Evolutionary conservation across 169 alveolate genomes (phyloP).

Genomic region (Cryptosporidium xiaoi): DNA sequence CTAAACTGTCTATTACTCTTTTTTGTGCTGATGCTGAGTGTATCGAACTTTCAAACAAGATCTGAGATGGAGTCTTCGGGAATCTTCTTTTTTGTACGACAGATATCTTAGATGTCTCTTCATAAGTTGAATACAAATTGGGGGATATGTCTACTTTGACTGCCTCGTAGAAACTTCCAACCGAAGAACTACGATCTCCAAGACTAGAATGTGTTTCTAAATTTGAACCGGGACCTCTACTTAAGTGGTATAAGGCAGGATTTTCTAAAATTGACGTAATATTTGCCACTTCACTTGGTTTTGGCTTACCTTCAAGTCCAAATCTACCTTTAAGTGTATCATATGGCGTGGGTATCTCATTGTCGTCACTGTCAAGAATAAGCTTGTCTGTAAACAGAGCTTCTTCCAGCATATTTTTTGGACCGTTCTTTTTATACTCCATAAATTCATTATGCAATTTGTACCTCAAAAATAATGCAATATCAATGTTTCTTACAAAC

Average conservation of each 20-base stretch:
- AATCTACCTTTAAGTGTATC: slow-evolving; percentile 56
- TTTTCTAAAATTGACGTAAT: too few species aligned
- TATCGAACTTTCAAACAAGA: slow-evolving; percentile 38
- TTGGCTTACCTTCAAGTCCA: neutral
- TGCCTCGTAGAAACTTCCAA: too few species aligned
- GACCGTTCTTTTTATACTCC: slow-evolving; percentile 8
- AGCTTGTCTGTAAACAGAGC: slow-evolving; percentile 34
- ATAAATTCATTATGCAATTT: slow-evolving; percentile 16
- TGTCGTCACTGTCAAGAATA: neutral
- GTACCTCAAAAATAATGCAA: slow-evolving; percentile 15
- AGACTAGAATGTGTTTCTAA: too few species aligned
- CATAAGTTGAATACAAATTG: too few species aligned
- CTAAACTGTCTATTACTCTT: slow-evolving; percentile 35
- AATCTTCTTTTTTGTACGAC: neutral
- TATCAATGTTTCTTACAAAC: neutral
- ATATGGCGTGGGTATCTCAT: slow-evolving; percentile 32
- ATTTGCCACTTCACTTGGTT: neutral
- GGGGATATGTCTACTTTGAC: too few species aligned
- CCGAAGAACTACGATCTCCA: too few species aligned
- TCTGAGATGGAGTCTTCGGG: slow-evolving; percentile 24
- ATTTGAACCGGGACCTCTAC: too few species aligned
- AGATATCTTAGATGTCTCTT: too few species aligned
- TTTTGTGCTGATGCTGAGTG: slow-evolving; percentile 42
- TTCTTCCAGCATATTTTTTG: slow-evolving; percentile 22
- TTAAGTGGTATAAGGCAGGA: too few species aligned